Conservation (phyloP, 2,329 filamentous ascomycete species). For the Penicillium palitans region DNA sequence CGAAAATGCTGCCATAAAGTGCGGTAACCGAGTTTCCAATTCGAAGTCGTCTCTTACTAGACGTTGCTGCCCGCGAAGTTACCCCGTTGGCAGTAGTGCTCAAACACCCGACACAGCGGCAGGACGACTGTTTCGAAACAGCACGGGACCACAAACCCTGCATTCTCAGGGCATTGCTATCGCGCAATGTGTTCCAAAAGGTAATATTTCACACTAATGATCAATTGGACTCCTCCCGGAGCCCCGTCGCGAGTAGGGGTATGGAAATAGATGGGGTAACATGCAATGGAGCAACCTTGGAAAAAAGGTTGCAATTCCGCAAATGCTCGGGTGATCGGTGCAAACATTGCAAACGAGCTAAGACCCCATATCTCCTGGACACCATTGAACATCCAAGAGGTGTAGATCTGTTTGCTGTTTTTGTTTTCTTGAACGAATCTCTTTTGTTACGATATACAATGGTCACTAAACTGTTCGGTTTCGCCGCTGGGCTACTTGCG, state of each 20-base stretch:
- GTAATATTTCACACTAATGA: neutral
- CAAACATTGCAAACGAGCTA: constrained; percentile 45
- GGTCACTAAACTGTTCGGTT: constrained; percentile 27
- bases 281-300: constrained; percentile 9
- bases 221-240: constrained; percentile 21
- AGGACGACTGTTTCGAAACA: constrained; percentile 40
- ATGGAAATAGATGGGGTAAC: constrained; percentile 9
- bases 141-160: constrained; percentile 47
- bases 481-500: constrained; percentile 33
- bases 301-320: constrained; percentile 12
- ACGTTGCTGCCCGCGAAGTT: constrained; percentile 37
- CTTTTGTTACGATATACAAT: constrained; percentile 21
- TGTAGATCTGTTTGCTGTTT: neutral
- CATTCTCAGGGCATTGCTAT: constrained; percentile 43
- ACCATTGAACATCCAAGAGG: neutral
- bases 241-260: constrained; percentile 17
- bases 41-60: constrained; percentile 41
- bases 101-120: constrained; percentile 45
- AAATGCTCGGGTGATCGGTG: constrained; percentile 21
- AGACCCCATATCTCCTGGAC: constrained; percentile 15
- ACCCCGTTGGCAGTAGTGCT: constrained; percentile 39
- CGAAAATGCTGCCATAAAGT: constrained; percentile 48
- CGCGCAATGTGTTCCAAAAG: neutral
- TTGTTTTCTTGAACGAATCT: constrained; percentile 7
- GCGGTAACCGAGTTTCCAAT: constrained; percentile 46